Base-by-base conservation (phyloP, 2,329 filamentous ascomycete species). In the Aspergillus hortae region DNA sequence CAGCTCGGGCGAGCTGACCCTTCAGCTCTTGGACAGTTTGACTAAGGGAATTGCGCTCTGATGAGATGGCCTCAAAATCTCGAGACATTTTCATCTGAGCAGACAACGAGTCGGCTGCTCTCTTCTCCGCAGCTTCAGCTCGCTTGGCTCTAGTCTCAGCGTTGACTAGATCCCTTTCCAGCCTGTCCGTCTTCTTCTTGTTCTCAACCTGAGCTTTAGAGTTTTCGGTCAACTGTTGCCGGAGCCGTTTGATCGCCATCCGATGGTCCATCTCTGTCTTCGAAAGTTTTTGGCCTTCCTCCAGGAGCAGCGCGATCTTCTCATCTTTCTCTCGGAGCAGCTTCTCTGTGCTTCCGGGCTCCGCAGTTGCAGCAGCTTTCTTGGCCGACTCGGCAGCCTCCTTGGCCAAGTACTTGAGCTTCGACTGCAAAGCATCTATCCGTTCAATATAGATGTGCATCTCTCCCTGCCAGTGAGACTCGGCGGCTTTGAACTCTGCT, bases 381-480 rank as follows among this genome's bases (percentile, higher is more conserved):
- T 86, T 87, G 1, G 94, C 90, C 0, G 86, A 79, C 30, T 92
- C 87, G 0, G 88, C 83, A 11, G 89, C 86, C 64, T 92, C 88
- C 55, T 87, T 87, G 2, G 92, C 86, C 11, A 99, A 76, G 64
- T 95, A 96, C 59, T 92, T 87, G 25, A 99, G 75, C 67, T 99
- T 97, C 6, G 90, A 85, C 68, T 97, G 90, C 1, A 99, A 75
- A 4, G 92, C 88, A 74, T 99, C 94, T 50, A 96, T 94, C 33
- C 88, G 85, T 71, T 99, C 94, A 6, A 92, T 81, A 56, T 96
- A 90, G 45, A 81, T 81, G 62, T 94, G 85, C 38, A 91, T 80
- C 67, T 97, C 94, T 61, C 94, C 89, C 52, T 92, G 87, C 58
- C 89, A 83, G 56, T 85, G 81, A 32, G 73, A 72, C 53, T 84